These are phyloP conservation scores for Cercospora sp. DNA, from an alignment of 2,329 filamentous ascomycete genomes.

Conservation along the genomic window DNA sequence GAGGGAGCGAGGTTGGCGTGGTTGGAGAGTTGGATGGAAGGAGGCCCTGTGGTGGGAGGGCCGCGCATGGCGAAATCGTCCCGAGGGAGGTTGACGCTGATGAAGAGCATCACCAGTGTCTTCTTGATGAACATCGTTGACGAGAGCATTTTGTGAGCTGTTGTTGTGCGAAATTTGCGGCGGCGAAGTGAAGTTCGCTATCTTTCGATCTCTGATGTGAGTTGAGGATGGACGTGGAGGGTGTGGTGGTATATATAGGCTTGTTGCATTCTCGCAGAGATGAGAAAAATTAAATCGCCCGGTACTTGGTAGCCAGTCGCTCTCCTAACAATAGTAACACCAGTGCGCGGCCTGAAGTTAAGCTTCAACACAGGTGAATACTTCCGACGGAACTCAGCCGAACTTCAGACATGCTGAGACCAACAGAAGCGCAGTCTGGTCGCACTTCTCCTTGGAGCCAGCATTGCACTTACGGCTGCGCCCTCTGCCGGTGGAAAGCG, in stretches of 20 bases:
- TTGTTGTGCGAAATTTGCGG: neutral
- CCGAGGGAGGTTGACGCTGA: neutral
- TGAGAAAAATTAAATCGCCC: neutral
- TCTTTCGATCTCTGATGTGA: neutral
- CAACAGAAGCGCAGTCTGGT: neutral
- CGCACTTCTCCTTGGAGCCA: neutral
- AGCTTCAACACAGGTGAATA: neutral
- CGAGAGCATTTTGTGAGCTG: neutral
- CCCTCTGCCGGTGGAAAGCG: neutral
- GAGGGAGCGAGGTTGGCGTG: neutral
- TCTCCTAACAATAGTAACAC: neutral
- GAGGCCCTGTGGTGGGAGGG: neutral
- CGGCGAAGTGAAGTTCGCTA: neutral
- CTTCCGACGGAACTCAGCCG: neutral
- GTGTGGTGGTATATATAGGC: neutral
- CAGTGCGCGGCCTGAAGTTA: neutral
- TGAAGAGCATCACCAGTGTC: neutral
- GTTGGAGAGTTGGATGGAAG: neutral
- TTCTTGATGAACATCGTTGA: neutral
- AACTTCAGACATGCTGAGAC: neutral
- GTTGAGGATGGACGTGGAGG: neutral
- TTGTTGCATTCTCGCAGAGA: neutral
- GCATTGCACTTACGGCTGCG: neutral
- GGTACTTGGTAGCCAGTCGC: neutral
- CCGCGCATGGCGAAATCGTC: neutral